Base-by-base conservation (phyloP, 2,329 filamentous ascomycete species). In the Pleurostoma richardsiae region DNA sequence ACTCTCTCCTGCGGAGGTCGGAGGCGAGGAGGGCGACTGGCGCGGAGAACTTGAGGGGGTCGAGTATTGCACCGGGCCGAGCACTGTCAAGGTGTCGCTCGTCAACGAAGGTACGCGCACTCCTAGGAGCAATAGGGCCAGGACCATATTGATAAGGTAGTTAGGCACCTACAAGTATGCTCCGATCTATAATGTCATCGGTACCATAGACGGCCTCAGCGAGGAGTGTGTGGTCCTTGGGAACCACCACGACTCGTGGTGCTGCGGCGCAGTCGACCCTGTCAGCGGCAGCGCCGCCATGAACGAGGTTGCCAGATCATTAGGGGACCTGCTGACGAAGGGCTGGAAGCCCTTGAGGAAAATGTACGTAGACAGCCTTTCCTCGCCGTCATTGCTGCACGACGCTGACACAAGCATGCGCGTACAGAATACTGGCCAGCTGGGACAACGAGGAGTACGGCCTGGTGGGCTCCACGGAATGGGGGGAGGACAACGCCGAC, bases 111-210 rank as follows among this genome's bases (percentile, higher is more conserved):
- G 33, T 36, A 36, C n/a, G 33, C 33, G n/a, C 19, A 2, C 19
- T 36, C 33, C 33, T 36, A 8, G 33, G n/a, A n/a, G 8, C n/a
- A 8, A 36, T 36, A 8, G 8, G n/a, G n/a, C 2, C n/a, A n/a
- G 33, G 8, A 36, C n/a, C n/a, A 8, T 8, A 36, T 8, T 36
- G n/a, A 36, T n/a, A 8, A 36, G 8, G 8, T 8, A 36, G n/a
- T 8, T 36, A 36, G 33, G 33, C n/a, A 36, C 33, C n/a, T 36
- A 36, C 33, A 36, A 36, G 8, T 36, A 36, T 1, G 94, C 86
- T 0, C 86, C 88, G 4, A 72, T 92, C 44, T 96, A 90, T 90
- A 86, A 99, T 60, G 88, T 94, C 3, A 92, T 97, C 53, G 92
- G 92, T 40, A 74, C 94, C 41, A 88, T 99, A 63, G 96, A 96